Conservation (phyloP, 257 asterid genomes). For the Linaria vulgaris region DNA sequence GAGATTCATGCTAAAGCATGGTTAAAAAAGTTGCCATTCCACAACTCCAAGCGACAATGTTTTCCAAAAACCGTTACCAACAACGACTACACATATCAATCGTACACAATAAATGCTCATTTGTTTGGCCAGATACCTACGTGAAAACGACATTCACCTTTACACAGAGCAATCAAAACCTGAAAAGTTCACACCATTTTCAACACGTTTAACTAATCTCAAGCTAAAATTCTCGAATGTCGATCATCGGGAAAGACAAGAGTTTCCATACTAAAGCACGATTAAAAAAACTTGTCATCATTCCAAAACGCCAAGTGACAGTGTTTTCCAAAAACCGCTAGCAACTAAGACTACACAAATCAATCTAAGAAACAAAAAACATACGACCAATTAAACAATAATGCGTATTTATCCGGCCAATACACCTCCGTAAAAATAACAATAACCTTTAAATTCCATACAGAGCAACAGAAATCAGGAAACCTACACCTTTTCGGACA, state of each 20-base stretch:
- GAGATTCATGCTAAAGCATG: not conserved
- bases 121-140: not conserved
- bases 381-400: too few relatives aligned
- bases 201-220: not conserved
- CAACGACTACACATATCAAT: not conserved
- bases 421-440: not conserved
- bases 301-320: not conserved
- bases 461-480: not conserved
- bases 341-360: not conserved
- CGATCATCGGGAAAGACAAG: too few relatives aligned
- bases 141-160: not conserved
- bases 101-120: too few relatives aligned
- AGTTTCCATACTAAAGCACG: not conserved
- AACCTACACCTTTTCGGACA: not conserved
- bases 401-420: not conserved
- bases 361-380: not conserved
- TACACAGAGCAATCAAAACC: not conserved
- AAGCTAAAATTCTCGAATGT: slow-evolving; percentile 5
- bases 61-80: not conserved
- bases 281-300: not conserved
- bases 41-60: not conserved
- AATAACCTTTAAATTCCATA: slow-evolving; percentile 2
- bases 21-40: not conserved
- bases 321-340: not conserved
- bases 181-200: not conserved